Evolutionary conservation across 257 asterid species (phyloP), one percentile per base, ranked within the genome.

Genomic region (Nicotiana tabacum): DNA sequence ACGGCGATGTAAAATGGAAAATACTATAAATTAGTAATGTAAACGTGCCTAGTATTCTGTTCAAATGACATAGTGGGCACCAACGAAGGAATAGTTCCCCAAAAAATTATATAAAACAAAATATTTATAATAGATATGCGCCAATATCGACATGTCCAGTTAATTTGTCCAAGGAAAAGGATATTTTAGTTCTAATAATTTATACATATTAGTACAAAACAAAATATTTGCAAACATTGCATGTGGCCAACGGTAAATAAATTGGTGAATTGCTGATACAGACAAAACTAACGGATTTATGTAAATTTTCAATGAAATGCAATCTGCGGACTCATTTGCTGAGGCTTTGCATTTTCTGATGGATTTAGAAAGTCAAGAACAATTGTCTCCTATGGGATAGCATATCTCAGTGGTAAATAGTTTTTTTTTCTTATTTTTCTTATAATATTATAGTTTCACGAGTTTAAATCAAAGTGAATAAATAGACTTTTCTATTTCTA

Each of bases 101-200:
- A 0, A 39, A 2, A 2, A 43, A 21, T 8, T 37, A 11, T 7
- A 5, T 15, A 56, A 56, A 16, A 56, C 17, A 70, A 21, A 70
- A 12, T 70, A 72, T 0, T 29, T 4, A 70, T 21, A 72, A 69
- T 4, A 12, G 21, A 46, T 72, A 72, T 43, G 78, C 60, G 13
- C 78, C 78, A 72, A 43, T n/a, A 70, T 43, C 78, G 21, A 70
- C 78, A 39, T 43, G 58, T 70, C 78, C 58, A 70, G 78, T 70
- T 70, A 39, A 70, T 37, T 37, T 67, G 5, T 69, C 18, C 55
- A 21, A 12, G 15, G 1, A 70, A 39, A 11, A 5, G 18, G 4
- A 69, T 72, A 72, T 72, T 43, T 72, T 72, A 46, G 13, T 46
- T 72, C 35, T 72, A 72, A 46, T 43, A 46, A 46, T 72, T 13